Evolutionary conservation across 805 yeast genomes (phyloP).

Genomic region (Zygosaccharomyces bailii): DNA sequence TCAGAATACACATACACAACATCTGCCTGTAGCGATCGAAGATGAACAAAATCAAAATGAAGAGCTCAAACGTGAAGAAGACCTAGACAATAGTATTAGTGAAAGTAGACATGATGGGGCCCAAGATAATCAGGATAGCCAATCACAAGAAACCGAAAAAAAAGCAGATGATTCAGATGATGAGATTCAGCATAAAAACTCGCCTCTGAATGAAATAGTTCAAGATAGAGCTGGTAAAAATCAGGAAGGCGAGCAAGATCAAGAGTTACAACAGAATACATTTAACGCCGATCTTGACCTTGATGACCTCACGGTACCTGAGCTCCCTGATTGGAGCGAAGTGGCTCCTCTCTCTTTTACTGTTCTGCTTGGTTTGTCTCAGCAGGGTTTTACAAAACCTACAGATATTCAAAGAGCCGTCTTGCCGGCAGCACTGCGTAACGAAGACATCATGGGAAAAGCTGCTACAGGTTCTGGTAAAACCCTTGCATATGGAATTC

Average conservation of each 20-base stretch:
- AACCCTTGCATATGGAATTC: slow-evolving; percentile 92
- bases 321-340: slow-evolving; percentile 60
- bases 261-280: slow-evolving; percentile 29
- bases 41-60: too few relatives aligned
- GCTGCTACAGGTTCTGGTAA: slow-evolving; percentile 98
- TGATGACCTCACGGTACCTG: slow-evolving; percentile 38
- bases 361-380: slow-evolving; percentile 58
- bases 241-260: slow-evolving; percentile 14
- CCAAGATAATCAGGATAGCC: slow-evolving; percentile 25
- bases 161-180: too few relatives aligned
- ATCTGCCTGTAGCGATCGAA: background rate
- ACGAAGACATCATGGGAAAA: slow-evolving; percentile 85
- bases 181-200: too few relatives aligned
- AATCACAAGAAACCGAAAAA: too few relatives aligned
- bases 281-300: slow-evolving; percentile 26
- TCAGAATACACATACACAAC: too few relatives aligned
- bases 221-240: slow-evolving; percentile 12
- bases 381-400: slow-evolving; percentile 61
- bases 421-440: slow-evolving; percentile 70
- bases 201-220: slow-evolving; percentile 14
- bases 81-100: slow-evolving; percentile 25
- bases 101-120: slow-evolving; percentile 32
- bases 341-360: slow-evolving; percentile 46
- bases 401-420: slow-evolving; percentile 78
- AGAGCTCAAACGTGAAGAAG: background rate